These are phyloP conservation scores for Diaporthe aspalathi DNA, from an alignment of 2,329 filamentous ascomycete genomes.

Conservation along the genomic window DNA sequence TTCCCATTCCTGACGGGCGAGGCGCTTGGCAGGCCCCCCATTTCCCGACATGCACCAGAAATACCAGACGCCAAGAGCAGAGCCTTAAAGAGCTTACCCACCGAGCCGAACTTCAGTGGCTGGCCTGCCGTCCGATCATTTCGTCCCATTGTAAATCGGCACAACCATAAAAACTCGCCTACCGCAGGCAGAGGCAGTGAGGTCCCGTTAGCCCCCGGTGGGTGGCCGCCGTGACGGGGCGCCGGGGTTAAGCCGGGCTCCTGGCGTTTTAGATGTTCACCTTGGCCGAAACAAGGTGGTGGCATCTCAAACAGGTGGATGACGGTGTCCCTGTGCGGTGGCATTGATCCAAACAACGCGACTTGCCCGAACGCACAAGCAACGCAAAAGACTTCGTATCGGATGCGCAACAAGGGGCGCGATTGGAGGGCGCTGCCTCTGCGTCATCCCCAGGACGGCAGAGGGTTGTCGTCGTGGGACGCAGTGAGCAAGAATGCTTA, in stretches of 20 bases:
- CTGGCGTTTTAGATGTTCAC: constrained; percentile 27
- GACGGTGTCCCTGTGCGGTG: constrained; percentile 13
- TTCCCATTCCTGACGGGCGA: constrained; percentile 21
- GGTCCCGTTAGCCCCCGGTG: background rate
- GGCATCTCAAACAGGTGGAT: constrained; percentile 30
- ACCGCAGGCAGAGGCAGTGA: background rate
- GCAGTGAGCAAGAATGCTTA: background rate
- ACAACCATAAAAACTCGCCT: constrained; percentile 20
- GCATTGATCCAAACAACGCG: constrained; percentile 2
- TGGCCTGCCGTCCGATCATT: constrained; percentile 26
- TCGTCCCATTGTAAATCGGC: constrained; percentile 12
- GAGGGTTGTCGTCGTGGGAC: background rate
- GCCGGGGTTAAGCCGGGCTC: constrained; percentile 21
- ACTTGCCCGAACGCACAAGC: background rate
- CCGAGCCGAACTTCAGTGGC: constrained; percentile 24
- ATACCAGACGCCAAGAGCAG: constrained; percentile 25
- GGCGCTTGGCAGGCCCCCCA: constrained; percentile 22
- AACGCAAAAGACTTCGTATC: background rate
- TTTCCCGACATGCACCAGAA: constrained; percentile 19
- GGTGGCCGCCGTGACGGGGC: constrained; percentile 7
- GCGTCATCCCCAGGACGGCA: constrained; percentile 1
- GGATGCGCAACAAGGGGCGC: constrained; percentile 11
- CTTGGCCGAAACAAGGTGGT: constrained; percentile 30
- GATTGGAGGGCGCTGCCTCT: constrained; percentile 8
- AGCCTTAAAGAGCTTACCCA: constrained; percentile 20